Base-by-base conservation (phyloP, 1,139 yeast species). In the Pichia norvegensis region DNA sequence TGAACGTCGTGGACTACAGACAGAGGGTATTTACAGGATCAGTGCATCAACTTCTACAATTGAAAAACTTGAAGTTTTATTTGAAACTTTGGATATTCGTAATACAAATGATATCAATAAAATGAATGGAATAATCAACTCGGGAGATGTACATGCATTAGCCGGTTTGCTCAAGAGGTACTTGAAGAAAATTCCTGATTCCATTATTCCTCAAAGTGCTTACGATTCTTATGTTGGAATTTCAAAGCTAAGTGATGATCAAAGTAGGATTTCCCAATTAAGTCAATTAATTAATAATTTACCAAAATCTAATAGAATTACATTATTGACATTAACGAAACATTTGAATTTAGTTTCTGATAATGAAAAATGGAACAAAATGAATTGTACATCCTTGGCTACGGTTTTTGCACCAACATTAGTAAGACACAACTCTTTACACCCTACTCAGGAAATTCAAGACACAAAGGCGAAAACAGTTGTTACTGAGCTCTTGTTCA, bases 341-440 rank as follows among this genome's bases (percentile, higher is more conserved):
- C 98, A 92, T 67, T 69, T 92, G 53, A 69, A 74, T 40, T 66
- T 74, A 50, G 76, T 85, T 29, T 73, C 73, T 44, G 63, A 68
- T 9, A 67, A 70, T 59, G 69, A 74, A 38, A 62, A 65, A 17
- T 61, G 66, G 36, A 85, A 84, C 58, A 71, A 85, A 62, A 92
- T 92, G 99, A 85, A 78, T 29, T 69, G 76, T 54, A 79, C 81
- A 62, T 88, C 94, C 58, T 66, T 94, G 48, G 84, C 96, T 1
- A 92, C 94, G 43, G 96, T 92, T 17, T 92, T 92, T 71, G 96
- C 97, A 0, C 98, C 99, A 1, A 88, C 97, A 4, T 68, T 92
- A 44, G 85, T 88, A 0, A 72, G 97, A 50, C 96, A 88, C 55
- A 50, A 55, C 33, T 47, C 55, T 7, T 70, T 73, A 50, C 74